Evolutionary conservation across 768 basidiomycete species (phyloP), one percentile per base, ranked within the genome.

Genomic region (Boletus bicolor): DNA sequence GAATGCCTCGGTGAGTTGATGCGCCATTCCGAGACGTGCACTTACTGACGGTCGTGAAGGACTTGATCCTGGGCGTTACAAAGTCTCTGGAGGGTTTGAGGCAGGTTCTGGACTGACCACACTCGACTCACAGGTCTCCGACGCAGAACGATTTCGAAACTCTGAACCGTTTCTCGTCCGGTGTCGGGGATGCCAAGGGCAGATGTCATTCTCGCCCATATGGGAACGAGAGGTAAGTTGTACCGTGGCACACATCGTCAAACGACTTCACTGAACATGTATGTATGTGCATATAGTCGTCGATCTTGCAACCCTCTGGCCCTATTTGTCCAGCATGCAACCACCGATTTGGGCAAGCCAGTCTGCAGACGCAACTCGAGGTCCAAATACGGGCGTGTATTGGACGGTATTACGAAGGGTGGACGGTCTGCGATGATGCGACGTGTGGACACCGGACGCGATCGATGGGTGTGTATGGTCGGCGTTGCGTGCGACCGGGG

Each of bases 381-480:
- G 74, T 81, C 1, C 92, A 95, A 63, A 89, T 98, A 49, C 84
- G 95, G 0, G 72, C 79, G 2, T 83, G 82, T 58, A 87, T 99
- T 47, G 74, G 77, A 8, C 81, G 78, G 62, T 98, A 95, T 71
- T 98, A 99, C 66, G 84, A 97, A 64, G 85, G 86, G 1, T 95
- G 91, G 90, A 87, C 82, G 1, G 74, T 88, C 6, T 99, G 97
- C 72, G 82, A 93, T 62, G 97, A 98, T 58, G 76, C 82, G 21
- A 87, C 86, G 0, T 99, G 97, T 66, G 82, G 82, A 9, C 79
- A 84, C 56, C 81, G 90, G 37, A 94, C 96, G n/a, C 79, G 97
- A 19, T 90, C 87, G 80, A 96, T 98, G 91, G 79, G 89, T 36
- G 92, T 98, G 0, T 95, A 93, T 69, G 94, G 93, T 7, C 81